Evolutionary conservation across 306 rosid genomes (phyloP).

Genomic region (Canavalia ensiformis): DNA sequence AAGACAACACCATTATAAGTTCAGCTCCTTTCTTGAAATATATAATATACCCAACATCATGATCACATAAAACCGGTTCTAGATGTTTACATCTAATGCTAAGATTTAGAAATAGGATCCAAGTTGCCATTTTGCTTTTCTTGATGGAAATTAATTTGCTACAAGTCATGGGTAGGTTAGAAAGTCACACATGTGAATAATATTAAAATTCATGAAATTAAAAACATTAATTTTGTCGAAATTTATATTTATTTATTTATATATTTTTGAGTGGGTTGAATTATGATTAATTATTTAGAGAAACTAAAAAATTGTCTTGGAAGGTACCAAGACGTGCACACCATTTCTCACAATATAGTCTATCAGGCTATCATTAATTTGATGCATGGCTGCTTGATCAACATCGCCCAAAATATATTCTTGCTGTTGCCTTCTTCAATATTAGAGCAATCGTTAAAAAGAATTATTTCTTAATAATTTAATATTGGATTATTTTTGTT

Average conservation of each 20-base stretch:
- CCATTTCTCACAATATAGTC: constrained; percentile 39
- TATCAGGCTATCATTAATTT: too few species aligned
- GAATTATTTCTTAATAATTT: too few species aligned
- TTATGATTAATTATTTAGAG: neutral
- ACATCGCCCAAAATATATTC: too few species aligned
- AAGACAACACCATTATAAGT: neutral
- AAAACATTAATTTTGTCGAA: neutral
- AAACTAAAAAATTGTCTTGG: neutral
- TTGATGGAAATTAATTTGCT: constrained; percentile 18
- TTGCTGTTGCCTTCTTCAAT: too few species aligned
- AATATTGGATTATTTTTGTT: too few species aligned
- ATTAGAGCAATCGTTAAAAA: too few species aligned
- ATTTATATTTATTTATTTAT: neutral
- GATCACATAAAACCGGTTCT: constrained; percentile 22
- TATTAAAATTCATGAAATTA: neutral
- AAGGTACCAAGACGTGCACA: constrained; percentile 54
- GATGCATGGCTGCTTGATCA: too few species aligned
- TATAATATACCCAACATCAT: neutral
- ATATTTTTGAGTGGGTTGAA: neutral
- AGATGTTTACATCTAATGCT: neutral
- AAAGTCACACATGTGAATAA: constrained; percentile 24
- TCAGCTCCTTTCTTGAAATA: neutral
- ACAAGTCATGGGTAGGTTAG: neutral
- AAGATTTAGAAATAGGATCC: constrained; percentile 24
- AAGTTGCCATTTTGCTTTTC: constrained; percentile 16